Percentiles rank a stretch among this genome's conserved stretches.
Evolutionary conservation across 2,329 filamentous ascomycete genomes (phyloP).

Genomic region (Erysiphe neolycopersici): DNA sequence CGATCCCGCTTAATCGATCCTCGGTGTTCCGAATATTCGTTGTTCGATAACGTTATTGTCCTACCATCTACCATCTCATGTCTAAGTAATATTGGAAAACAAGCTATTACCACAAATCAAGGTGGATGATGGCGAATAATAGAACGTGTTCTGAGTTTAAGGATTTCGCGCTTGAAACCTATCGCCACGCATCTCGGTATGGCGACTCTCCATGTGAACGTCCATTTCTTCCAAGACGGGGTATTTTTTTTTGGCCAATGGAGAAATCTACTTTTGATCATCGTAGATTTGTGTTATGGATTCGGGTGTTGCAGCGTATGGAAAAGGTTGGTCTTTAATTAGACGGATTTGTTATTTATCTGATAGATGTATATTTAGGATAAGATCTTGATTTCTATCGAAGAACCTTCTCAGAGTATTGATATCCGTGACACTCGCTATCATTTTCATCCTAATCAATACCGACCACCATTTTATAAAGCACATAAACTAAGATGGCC

Average conservation of each 20-base stretch:
- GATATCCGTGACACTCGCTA: background rate
- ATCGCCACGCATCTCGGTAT: background rate
- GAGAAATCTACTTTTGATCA: background rate
- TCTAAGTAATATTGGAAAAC: too few species aligned
- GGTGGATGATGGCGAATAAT: too few species aligned
- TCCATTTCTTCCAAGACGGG: background rate
- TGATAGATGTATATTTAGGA: background rate
- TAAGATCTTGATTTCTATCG: background rate
- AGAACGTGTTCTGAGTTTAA: background rate
- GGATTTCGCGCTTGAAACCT: background rate
- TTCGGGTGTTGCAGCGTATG: background rate
- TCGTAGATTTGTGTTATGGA: background rate
- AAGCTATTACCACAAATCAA: too few species aligned
- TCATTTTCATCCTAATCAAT: background rate
- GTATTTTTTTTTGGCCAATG: background rate
- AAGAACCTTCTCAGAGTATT: background rate
- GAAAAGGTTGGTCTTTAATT: background rate
- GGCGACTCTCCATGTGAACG: background rate
- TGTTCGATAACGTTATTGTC: too few species aligned
- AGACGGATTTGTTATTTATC: too few species aligned
- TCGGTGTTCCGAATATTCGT: too few species aligned
- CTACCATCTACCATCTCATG: too few species aligned
- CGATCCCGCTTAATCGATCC: background rate
- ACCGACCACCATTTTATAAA: background rate
- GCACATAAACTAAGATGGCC: background rate